These are phyloP conservation scores for Plasmodium relictum DNA, from an alignment of 169 alveolate genomes.

Conservation along the genomic window DNA sequence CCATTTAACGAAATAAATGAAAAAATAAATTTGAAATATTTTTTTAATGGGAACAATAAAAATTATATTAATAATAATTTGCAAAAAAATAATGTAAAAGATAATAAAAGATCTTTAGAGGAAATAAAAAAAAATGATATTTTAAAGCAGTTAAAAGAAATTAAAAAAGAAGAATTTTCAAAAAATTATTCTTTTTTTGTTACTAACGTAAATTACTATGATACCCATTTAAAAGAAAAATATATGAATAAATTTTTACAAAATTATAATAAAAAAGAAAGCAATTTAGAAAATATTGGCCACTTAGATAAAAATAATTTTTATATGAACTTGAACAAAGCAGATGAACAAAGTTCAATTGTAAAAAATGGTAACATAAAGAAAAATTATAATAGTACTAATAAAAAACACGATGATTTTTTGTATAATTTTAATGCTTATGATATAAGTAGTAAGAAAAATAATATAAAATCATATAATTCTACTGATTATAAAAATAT, in stretches of 20 bases:
- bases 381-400: no score
- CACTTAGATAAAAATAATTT: no score
- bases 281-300: not conserved
- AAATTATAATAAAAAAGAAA: not conserved
- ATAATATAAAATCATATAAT: no score
- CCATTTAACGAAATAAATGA: slow-evolving; percentile 30
- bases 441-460: no score
- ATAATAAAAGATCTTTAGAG: not conserved
- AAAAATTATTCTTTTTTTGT: slow-evolving; percentile 28
- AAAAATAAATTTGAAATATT: not conserved
- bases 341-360: not conserved
- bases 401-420: no score
- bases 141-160: slow-evolving; percentile 20
- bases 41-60: slow-evolving; percentile 2
- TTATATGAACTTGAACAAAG: not conserved
- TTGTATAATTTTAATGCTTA: no score
- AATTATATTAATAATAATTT: not conserved
- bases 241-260: slow-evolving; percentile 37
- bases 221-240: slow-evolving; percentile 62
- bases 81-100: not conserved
- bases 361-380: no score
- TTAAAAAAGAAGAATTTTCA: slow-evolving; percentile 21
- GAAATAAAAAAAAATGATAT: slow-evolving; percentile 1
- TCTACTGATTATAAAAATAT: no score
- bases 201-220: slow-evolving; percentile 57